phyloP scores from a whole-genome alignment of 345 rosid species.

The Salix dunnii region DNA sequence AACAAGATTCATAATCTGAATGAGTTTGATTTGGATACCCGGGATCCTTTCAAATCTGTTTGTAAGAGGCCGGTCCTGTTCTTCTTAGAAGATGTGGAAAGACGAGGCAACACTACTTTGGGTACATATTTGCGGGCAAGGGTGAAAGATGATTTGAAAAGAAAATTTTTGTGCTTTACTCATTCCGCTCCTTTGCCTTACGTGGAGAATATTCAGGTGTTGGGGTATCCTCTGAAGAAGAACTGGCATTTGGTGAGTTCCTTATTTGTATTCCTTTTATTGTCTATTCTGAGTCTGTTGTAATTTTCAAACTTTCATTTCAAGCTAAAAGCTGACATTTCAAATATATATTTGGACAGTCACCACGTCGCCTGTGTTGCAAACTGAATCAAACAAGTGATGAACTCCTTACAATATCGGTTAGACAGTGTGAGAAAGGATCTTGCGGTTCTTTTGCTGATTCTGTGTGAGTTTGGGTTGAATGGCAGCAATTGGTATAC shows the following conservation, averaged over 20 bases:
- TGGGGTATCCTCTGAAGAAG: conserved; percentile 51
- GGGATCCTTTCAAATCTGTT: conserved; percentile 54
- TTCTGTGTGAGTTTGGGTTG: conserved; percentile 34
- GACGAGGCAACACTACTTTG: conserved; percentile 45
- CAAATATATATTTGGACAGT: conserved; percentile 37
- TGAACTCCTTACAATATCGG: conserved; percentile 53
- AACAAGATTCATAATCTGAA: conserved; percentile 43
- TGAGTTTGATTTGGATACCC: conserved; percentile 83
- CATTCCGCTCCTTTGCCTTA: conserved; percentile 54
- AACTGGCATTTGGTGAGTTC: conserved; percentile 79
- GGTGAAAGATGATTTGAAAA: conserved; percentile 56
- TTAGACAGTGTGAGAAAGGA: conserved; percentile 64
- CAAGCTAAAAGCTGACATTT: neutral
- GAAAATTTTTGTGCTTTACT: conserved; percentile 71
- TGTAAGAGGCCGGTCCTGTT: conserved; percentile 54
- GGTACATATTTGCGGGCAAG: conserved; percentile 52
- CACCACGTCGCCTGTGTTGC: conserved; percentile 77
- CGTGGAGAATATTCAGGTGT: conserved; percentile 54
- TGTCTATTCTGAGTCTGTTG: neutral
- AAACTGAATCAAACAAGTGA: conserved; percentile 44
- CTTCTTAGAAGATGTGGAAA: conserved; percentile 46
- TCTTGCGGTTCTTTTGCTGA: conserved; percentile 43
- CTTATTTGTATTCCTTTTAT: neutral
- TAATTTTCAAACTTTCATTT: neutral
- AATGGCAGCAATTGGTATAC: conserved; percentile 18